Base-by-base conservation (phyloP, 495 filamentous ascomycete species). In the Wilcoxina mikolae region DNA sequence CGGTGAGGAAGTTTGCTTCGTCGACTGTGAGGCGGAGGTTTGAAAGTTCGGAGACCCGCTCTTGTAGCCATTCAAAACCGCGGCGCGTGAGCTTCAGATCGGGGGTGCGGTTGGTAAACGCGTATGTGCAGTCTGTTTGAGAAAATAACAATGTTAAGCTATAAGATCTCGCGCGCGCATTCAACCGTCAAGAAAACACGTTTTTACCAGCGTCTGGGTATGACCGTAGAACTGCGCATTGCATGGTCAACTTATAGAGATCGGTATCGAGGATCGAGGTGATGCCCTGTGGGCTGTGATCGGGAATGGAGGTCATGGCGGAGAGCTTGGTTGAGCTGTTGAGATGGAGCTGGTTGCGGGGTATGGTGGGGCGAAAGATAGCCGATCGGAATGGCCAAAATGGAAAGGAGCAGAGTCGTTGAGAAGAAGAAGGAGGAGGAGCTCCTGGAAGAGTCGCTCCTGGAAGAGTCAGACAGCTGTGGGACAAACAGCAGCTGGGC, bases 241-340 rank as follows among this genome's bases (percentile, higher is more conserved):
- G 91, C 91, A 98, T 98, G 9, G 91, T 98, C 64, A 98, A 69
- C 69, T 98, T 98, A 76, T 98, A 98, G 39, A 98, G 74, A 73
- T 98, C 91, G 1, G 91, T 98, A 67, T 98, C 91, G 35, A 98
- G 78, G 56, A 98, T 81, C 56, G 91, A 95, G 68, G 78, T 82
- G 63, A 96, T 79, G 33, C 87, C 89, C 46, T 64, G 58, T 1
- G 35, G 51, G 41, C 38, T 43, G 7, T 33, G 35, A 31, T 54
- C 41, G 15, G 15, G 15, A 26, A 15, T 28, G 23, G 23, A 20
- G 23, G 47, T 25, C 43, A 39, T 39, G 35, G 35, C 35, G 35
- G 35, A 5, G 35, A 39, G 35, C 35, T 39, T 39, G 35, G 2
- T n/a, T n/a, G n/a, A n/a, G n/a, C n/a, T n/a, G n/a, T n/a, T n/a